Percentiles rank a stretch among this genome's conserved stretches.
Conservation (phyloP, 2,329 filamentous ascomycete genomes). For the Fusarium foetens region DNA sequence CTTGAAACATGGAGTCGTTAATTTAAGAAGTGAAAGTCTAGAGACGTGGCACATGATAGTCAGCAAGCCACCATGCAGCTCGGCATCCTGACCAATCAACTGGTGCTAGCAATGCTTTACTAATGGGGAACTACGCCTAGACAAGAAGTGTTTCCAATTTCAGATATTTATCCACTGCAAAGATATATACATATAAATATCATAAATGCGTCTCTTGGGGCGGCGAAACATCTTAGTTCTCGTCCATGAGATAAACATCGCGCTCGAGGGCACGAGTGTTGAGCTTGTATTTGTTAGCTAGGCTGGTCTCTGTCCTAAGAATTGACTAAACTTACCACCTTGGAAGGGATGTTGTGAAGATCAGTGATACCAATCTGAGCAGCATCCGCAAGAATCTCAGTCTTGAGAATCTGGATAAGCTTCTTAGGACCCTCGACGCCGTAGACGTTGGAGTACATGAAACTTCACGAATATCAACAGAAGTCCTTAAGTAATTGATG, state of each 20-base stretch:
- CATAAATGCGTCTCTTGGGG: no score
- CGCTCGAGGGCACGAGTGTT: constrained; percentile 43
- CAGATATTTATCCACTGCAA: not conserved
- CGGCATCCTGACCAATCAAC: not conserved
- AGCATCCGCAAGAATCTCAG: constrained; percentile 54
- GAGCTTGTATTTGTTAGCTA: constrained; percentile 29
- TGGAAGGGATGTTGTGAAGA: constrained; percentile 38
- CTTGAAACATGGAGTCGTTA: not conserved
- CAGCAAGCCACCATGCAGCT: not conserved
- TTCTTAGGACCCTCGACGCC: constrained; percentile 59
- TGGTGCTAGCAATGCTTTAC: not conserved
- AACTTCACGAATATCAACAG: constrained; percentile 20
- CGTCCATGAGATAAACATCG: constrained; percentile 40
- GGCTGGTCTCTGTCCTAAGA: accelerated
- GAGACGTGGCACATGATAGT: not conserved
- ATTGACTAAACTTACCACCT: constrained; percentile 26
- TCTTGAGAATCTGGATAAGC: constrained; percentile 59
- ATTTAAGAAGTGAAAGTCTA: not conserved
- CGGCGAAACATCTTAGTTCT: not conserved
- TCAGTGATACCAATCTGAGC: constrained; percentile 49
- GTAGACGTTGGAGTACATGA: constrained; percentile 63
- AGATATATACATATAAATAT: not conserved
- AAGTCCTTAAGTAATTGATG: accelerated
- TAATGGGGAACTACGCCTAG: not conserved
- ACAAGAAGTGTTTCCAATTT: not conserved